Conservation (phyloP, 768 basidiomycete genomes). For the Austroboletus eburneus region DNA sequence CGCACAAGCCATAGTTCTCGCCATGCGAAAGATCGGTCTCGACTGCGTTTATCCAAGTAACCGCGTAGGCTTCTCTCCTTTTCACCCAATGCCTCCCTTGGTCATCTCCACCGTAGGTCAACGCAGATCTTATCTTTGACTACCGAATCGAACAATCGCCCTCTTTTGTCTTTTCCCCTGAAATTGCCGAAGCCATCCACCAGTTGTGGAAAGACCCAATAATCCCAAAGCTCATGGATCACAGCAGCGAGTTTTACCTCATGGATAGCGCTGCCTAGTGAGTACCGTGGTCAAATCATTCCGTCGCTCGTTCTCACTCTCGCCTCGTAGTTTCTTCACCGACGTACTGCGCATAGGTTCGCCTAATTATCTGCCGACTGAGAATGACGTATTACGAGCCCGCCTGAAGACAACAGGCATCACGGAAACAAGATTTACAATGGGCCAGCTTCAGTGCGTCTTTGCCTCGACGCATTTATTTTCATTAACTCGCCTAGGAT, state of each 20-base stretch:
- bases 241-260: conserved; percentile 77
- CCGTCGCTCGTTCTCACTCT: not conserved
- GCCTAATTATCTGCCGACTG: conserved; percentile 78
- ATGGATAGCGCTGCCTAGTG: conserved; percentile 95
- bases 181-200: conserved; percentile 65
- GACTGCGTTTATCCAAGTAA: conserved; percentile 70
- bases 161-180: conserved; percentile 48
- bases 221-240: conserved; percentile 48
- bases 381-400: conserved; percentile 84
- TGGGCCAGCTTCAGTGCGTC: conserved; percentile 61
- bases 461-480: fast-evolving
- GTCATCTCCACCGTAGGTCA: conserved; percentile 25
- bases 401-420: conserved; percentile 88
- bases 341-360: conserved; percentile 81
- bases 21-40: conserved; percentile 81
- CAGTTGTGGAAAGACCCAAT: conserved; percentile 70
- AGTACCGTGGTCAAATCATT: conserved; percentile 26
- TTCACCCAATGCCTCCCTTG: too few relatives aligned
- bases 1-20: conserved; percentile 79
- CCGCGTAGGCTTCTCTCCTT: conserved; percentile 29
- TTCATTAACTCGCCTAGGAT: conserved; percentile 30
- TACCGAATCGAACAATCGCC: conserved; percentile 44
- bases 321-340: conserved; percentile 70
- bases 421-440: conserved; percentile 77
- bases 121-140: conserved; percentile 61